Conservation (phyloP, 2,329 filamentous ascomycete species). For the Ophiostoma sp. region DNA sequence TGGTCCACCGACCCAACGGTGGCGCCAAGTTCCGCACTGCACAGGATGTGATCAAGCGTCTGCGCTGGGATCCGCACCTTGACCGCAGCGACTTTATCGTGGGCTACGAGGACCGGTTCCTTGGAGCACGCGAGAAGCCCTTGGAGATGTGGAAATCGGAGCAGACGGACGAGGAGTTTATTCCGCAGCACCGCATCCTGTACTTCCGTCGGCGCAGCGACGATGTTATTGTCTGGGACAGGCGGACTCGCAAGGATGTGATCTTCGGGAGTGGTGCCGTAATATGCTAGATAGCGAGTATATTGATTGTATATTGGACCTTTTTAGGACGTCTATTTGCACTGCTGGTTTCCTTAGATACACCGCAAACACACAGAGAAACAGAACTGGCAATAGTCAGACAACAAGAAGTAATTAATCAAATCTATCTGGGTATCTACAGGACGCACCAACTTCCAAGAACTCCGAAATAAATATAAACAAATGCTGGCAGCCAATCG, state of each 20-base stretch:
- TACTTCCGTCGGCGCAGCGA: conserved; percentile 54
- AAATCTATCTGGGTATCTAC: not conserved
- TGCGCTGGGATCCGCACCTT: conserved; percentile 54
- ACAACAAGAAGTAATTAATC: not conserved
- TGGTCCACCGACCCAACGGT: conserved; percentile 16
- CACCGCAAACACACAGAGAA: too few species aligned
- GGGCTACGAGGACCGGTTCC: conserved; percentile 57
- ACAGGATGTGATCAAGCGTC: conserved; percentile 52
- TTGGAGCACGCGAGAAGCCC: conserved; percentile 48
- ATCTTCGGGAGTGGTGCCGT: conserved; percentile 42
- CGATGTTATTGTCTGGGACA: conserved; percentile 51
- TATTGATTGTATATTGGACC: too few species aligned
- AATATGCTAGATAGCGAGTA: too few species aligned
- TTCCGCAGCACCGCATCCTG: conserved; percentile 58
- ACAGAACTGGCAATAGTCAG: not conserved
- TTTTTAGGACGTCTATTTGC: too few species aligned
- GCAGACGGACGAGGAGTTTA: conserved; percentile 60
- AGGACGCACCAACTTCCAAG: too few species aligned
- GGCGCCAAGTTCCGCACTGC: conserved; percentile 49
- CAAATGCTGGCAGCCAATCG: not conserved
- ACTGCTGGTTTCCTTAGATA: too few species aligned
- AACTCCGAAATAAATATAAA: not conserved
- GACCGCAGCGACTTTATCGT: conserved; percentile 50
- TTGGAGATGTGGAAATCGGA: conserved; percentile 55
- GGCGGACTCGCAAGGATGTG: conserved; percentile 46